A percentile compares a stretch with the other conserved stretches of the same genome.
phyloP scores from a whole-genome alignment of 202 grass and related monocot genomes.

The Saccharum hybrid region DNA sequence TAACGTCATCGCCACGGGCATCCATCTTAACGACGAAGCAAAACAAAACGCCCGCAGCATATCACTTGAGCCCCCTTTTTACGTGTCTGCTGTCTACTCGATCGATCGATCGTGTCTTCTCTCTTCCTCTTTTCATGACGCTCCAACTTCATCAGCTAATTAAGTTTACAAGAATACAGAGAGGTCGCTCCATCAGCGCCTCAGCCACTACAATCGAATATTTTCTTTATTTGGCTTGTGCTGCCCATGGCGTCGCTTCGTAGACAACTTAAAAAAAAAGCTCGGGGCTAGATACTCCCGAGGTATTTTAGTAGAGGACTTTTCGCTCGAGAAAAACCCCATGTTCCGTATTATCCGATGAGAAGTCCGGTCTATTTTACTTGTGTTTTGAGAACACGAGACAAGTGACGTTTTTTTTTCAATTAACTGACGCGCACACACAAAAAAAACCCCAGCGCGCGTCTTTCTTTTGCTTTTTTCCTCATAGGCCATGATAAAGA shows the following conservation, averaged over 20 bases:
- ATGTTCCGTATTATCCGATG: too few species aligned
- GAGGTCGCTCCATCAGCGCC: too few species aligned
- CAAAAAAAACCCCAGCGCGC: background rate
- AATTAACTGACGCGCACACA: background rate
- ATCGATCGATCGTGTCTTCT: background rate
- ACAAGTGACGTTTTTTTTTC: too few species aligned
- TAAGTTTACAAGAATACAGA: too few species aligned
- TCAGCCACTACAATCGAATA: too few species aligned
- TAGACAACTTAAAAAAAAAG: background rate
- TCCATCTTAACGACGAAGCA: background rate
- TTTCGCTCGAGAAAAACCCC: too few species aligned
- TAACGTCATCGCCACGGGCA: background rate
- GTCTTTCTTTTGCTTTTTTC: background rate
- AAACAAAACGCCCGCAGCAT: background rate
- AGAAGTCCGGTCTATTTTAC: too few species aligned
- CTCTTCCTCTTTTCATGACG: background rate
- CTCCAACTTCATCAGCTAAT: background rate
- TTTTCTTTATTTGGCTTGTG: background rate
- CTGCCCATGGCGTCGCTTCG: background rate
- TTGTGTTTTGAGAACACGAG: too few species aligned
- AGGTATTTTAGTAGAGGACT: too few species aligned
- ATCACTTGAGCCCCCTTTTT: background rate
- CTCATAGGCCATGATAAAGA: constrained; percentile 20
- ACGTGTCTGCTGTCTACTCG: background rate
- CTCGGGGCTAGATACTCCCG: too few species aligned